These are phyloP conservation scores for Pueraria montana DNA, from an alignment of 306 rosid genomes.

Conservation along the genomic window DNA sequence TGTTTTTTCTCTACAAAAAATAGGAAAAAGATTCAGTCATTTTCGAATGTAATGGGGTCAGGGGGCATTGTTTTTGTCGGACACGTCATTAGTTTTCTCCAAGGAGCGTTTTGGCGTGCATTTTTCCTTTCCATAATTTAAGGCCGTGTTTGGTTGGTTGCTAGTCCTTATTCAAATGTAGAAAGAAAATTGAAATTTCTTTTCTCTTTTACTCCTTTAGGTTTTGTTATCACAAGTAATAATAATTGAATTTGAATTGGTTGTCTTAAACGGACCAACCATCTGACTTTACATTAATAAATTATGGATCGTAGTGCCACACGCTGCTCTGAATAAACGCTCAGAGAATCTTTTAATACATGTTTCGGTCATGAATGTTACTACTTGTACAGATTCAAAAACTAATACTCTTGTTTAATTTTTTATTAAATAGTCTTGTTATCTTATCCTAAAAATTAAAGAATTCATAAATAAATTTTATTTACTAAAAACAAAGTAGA, in stretches of 20 bases:
- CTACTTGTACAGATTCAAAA: background rate
- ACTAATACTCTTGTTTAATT: too few relatives aligned
- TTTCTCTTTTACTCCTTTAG: background rate
- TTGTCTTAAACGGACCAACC: background rate
- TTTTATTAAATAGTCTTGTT: background rate
- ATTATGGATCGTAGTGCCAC: constrained; percentile 6
- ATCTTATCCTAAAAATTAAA: background rate
- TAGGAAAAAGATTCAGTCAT: background rate
- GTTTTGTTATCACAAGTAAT: background rate
- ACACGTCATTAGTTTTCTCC: background rate
- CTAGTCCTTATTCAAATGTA: background rate
- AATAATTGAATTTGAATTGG: constrained; percentile 3
- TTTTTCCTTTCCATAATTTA: background rate
- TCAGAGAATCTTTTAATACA: constrained; percentile 19
- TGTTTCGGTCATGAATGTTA: background rate
- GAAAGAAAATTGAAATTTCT: background rate
- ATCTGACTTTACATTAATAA: background rate
- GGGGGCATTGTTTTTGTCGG: background rate
- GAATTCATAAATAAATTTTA: too few relatives aligned
- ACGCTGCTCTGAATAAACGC: background rate
- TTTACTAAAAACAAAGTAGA: too few relatives aligned
- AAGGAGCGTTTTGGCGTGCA: constrained; percentile 2
- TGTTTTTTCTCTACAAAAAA: background rate
- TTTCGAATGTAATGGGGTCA: background rate
- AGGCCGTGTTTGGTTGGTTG: constrained; percentile 3